These are phyloP conservation scores for Domatiomyces catenatus DNA, from an alignment of 2,329 filamentous ascomycete species.

Conservation along the genomic window DNA sequence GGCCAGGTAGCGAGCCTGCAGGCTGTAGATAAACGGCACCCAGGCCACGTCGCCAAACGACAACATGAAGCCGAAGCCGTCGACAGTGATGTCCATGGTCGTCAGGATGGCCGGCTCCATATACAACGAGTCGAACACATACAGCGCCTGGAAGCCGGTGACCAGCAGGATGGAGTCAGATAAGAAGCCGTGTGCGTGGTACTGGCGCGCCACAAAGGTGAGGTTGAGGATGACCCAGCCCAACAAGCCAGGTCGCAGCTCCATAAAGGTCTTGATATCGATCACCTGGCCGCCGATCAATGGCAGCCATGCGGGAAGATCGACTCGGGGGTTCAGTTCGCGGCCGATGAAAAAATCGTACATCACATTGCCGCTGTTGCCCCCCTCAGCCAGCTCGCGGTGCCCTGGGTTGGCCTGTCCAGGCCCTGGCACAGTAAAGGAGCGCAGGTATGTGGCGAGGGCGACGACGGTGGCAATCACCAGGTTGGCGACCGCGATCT, in stretches of 20 bases:
- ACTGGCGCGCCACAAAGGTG: conserved; percentile 74
- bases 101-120: conserved; percentile 82
- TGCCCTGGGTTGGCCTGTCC: conserved; percentile 50
- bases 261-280: conserved; percentile 80
- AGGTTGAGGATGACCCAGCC: conserved; percentile 79
- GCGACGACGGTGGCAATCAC: conserved; percentile 59
- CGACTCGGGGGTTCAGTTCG: conserved; percentile 78
- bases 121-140: conserved; percentile 69
- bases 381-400: conserved; percentile 68
- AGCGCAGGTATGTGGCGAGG: conserved; percentile 64
- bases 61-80: conserved; percentile 93
- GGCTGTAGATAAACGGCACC: conserved; percentile 78
- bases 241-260: conserved; percentile 80
- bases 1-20: conserved; percentile 72
- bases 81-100: conserved; percentile 84
- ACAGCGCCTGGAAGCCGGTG: conserved; percentile 61
- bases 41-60: conserved; percentile 83
- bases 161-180: conserved; percentile 77
- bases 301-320: conserved; percentile 39
- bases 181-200: conserved; percentile 65
- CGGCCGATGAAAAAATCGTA: conserved; percentile 97
- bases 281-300: conserved; percentile 56
- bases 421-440: conserved; percentile 56
- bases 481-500: conserved; percentile 70
- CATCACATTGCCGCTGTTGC: conserved; percentile 65